Percentiles rank a stretch among this genome's conserved stretches.
Evolutionary conservation across 1,284 basidiomycete genomes (phyloP).

Genomic region (Leccinum insolens): DNA sequence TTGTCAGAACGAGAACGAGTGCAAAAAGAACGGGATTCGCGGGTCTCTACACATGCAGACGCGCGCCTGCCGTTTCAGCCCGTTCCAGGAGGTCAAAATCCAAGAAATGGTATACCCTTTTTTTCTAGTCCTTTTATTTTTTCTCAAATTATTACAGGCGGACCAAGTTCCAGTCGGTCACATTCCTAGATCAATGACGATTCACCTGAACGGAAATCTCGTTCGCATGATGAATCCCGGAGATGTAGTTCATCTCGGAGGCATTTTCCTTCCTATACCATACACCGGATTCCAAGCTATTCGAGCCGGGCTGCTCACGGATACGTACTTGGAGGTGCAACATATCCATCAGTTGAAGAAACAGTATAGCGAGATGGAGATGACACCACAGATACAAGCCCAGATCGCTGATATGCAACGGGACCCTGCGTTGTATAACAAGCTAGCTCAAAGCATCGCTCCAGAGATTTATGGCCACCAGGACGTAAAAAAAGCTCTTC

Average conservation of each 20-base stretch:
- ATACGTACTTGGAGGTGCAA: conserved; percentile 96
- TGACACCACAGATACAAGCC: conserved; percentile 82
- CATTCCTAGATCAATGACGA: conserved; percentile 97
- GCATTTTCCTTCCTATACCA: conserved; percentile 88
- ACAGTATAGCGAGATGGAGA: conserved; percentile 94
- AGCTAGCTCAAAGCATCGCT: conserved; percentile 87
- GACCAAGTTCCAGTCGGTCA: conserved; percentile 99
- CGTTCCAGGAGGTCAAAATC: conserved; percentile 98
- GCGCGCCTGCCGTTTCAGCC: conserved; percentile 94
- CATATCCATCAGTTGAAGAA: conserved; percentile 95
- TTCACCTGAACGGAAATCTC: conserved; percentile 90
- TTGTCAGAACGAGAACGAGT: conserved; percentile 83
- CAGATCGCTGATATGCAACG: conserved; percentile 72
- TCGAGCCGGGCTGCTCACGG: conserved; percentile 93
- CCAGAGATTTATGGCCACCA: conserved; percentile 99
- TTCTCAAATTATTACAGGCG: conserved; percentile 55
- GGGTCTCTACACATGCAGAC: conserved; percentile 99
- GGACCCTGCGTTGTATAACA: conserved; percentile 85
- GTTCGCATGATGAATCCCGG: conserved; percentile 95
- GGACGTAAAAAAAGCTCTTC: conserved; percentile 97
- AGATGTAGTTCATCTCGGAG: conserved; percentile 92
- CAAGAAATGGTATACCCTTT: conserved; percentile 87
- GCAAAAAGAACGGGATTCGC: conserved; percentile 85
- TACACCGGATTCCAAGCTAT: conserved; percentile 89
- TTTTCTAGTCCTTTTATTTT: conserved; percentile 1